Base-by-base conservation (phyloP, 495 filamentous ascomycete genomes). In the Podospora australis region DNA sequence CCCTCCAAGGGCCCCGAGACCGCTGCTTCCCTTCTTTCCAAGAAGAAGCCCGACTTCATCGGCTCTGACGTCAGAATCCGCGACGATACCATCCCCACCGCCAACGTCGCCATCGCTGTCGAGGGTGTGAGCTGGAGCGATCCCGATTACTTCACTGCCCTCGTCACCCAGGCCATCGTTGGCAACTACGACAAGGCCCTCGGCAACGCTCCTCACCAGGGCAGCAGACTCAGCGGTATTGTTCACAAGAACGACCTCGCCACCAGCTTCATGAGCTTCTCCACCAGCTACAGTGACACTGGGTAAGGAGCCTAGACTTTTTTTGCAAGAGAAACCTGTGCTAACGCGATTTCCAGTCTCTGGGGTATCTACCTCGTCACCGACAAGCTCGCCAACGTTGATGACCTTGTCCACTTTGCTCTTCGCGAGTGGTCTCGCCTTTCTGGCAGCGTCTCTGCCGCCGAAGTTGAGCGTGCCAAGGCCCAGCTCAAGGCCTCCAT, bases 221-320 rank as follows among this genome's bases (percentile, higher is more conserved):
- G 92, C 55, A 95, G 88, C 88, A 96, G 91, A 79, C 87, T 99
- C 62, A 94, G 88, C 78, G 80, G 81, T 49, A 85, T 92, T 56
- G 83, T 99, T 49, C 83, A 91, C 78, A 78, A 95, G 73, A 78
- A 97, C 71, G 81, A 89, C 63, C 81, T 99, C 43, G 91, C 91
- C 62, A 99, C 92, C 74, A 95, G 88, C 78, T 97, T 95, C 82
- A 99, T 99, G 92, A 91, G 86, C 80, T 99, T 99, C 75, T 95
- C 88, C 58, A 99, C 92, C 39, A 95, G 88, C 76, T 99, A 99
- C 74, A 95, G 88, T 66, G 92, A 99, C 72, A 97, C 92, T 66
- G 92, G 90, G 90, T 96, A 79, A 74, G 80, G 16, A 57, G 22
- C 21, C 0, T 34, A 23, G 19, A 4, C 24, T 20, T 5, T 25